Conservation (phyloP, 257 asterid species). For the Solanum dulcamara region DNA sequence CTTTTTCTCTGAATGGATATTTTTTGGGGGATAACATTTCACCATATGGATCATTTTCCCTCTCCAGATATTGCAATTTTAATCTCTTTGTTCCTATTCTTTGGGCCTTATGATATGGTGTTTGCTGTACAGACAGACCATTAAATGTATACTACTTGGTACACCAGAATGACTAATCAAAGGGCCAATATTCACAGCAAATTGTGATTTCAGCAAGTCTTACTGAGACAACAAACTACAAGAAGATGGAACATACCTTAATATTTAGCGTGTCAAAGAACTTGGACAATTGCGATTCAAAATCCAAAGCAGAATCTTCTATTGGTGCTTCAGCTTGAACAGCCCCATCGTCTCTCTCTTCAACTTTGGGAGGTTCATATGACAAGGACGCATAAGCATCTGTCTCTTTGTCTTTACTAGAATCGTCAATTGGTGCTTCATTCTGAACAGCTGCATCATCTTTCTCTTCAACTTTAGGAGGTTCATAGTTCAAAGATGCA, state of each 20-base stretch:
- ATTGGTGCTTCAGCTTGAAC: conserved; percentile 2
- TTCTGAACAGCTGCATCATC: not conserved
- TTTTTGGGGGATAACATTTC: not conserved
- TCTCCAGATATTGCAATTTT: not conserved
- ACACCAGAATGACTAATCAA: not conserved
- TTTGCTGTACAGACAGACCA: not conserved
- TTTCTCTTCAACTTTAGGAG: not conserved
- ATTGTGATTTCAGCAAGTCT: not conserved
- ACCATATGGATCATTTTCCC: not conserved
- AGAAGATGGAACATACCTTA: conserved; percentile 11
- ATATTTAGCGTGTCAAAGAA: conserved; percentile 15
- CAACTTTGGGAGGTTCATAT: not conserved
- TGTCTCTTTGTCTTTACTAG: not conserved
- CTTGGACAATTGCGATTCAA: not conserved
- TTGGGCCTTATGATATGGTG: not conserved
- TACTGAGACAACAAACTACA: not conserved
- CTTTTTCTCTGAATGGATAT: not conserved
- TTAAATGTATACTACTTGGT: not conserved
- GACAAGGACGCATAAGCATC: not conserved
- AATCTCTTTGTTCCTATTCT: not conserved
- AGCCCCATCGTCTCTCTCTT: conserved; percentile 2
- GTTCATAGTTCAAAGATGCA: not conserved
- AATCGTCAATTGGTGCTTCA: conserved; percentile 3
- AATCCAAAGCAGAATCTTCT: conserved; percentile 8
- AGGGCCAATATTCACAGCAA: not conserved